Evolutionary conservation across 441 rosid species (phyloP).

Genomic region (Populus hybrid): DNA sequence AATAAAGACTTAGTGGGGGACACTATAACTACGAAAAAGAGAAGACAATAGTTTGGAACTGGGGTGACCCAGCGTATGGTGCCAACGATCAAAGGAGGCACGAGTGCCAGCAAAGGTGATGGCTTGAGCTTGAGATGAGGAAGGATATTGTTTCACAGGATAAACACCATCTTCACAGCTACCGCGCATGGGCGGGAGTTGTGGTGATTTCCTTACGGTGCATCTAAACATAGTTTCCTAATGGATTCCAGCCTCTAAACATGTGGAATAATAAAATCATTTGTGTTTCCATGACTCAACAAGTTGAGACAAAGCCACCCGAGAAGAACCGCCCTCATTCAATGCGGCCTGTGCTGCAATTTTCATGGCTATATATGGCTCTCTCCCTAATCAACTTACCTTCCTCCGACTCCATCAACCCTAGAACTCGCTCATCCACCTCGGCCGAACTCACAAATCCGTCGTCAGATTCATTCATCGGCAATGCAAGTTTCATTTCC

Average conservation of each 20-base stretch:
- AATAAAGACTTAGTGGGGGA: no score
- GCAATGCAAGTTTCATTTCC: conserved; percentile 37
- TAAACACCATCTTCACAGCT: no score
- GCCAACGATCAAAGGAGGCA: no score
- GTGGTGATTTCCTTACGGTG: no score
- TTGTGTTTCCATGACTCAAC: conserved; percentile 14
- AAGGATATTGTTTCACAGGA: no score
- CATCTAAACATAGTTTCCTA: not conserved
- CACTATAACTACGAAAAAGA: no score
- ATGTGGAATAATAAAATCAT: not conserved
- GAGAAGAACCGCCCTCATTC: conserved; percentile 16
- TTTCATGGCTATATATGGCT: conserved; percentile 2
- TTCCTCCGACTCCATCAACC: conserved; percentile 34
- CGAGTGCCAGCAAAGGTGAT: no score
- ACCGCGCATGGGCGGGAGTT: no score
- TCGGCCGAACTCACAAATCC: conserved; percentile 32
- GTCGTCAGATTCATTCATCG: conserved; percentile 20
- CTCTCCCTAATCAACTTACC: conserved; percentile 13
- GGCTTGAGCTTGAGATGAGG: no score
- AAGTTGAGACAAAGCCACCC: conserved; percentile 1
- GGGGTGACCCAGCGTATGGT: no score
- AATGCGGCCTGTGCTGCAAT: conserved; percentile 7
- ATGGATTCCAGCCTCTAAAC: not conserved
- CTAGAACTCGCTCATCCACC: conserved; percentile 35
- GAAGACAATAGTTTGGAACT: no score